Base-by-base conservation (phyloP, 2,329 filamentous ascomycete genomes). In the Penicillium frequentans region DNA sequence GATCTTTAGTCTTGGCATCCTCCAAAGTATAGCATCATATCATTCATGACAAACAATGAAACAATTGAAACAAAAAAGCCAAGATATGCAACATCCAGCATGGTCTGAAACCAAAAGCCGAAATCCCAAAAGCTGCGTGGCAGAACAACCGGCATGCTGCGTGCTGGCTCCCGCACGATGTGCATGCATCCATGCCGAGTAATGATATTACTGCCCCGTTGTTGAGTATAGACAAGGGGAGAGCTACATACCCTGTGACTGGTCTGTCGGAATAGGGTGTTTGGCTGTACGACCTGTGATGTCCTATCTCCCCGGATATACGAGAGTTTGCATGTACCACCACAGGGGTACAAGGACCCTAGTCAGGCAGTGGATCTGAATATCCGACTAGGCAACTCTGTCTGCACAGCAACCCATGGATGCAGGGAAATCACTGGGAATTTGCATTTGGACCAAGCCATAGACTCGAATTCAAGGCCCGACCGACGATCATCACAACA, bases 91-190 rank as follows among this genome's bases (percentile, higher is more conserved):
- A 33, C 39, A 47, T 55, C 61, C 44, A 48, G 48, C 52, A 58
- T 62, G 56, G 61, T 52, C 56, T 35, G 53, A 62, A 63, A 56
- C 55, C 55, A 35, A 62, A 62, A 52, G 44, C 46, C 45, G 53
- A 62, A 42, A 13, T 13, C 29, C 29, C 11, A 4, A 14, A 60
- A 53, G 9, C 14, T 37, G 47, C 47, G 23, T 48, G 29, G 46
- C 52, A 50, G 48, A 33, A 35, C 26, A 49, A 29, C 31, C 51
- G 31, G 39, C 43, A 48, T 56, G 43, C 42, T 46, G 27, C 26
- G 11, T 19, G 43, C 31, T 48, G 49, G 46, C 44, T 47, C 31
- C 37, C 42, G 46, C 27, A 35, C 33, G 26, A 53, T 43, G 50
- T 19, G 39, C 46, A 53, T 49, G 49, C 29, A 47, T 47, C 43